A percentile compares a stretch with the other conserved stretches of the same genome.
phyloP scores from a whole-genome alignment of 176 grass and related monocot species.

The Microstegium vimineum region DNA sequence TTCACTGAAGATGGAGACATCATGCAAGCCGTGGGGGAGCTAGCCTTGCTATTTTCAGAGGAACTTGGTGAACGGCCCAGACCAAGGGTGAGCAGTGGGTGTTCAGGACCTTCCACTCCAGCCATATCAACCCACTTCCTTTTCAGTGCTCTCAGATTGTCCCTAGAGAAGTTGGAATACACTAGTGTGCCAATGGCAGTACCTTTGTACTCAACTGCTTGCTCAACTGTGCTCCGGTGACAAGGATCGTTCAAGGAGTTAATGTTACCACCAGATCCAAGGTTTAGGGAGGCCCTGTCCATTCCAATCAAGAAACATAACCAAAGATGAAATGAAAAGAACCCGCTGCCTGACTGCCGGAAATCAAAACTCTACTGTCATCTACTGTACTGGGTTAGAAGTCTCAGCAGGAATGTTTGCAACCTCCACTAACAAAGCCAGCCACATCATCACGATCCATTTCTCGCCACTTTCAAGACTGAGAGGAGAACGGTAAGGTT shows the following conservation, averaged over 20 bases:
- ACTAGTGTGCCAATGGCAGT: constrained; percentile 15
- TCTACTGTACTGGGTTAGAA: constrained; percentile 41
- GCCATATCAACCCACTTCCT: constrained; percentile 37
- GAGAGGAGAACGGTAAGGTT: constrained; percentile 23
- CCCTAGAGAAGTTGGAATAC: constrained; percentile 13
- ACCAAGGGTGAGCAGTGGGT: constrained; percentile 35
- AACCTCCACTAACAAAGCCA: constrained; percentile 81
- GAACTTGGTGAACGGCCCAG: constrained; percentile 48
- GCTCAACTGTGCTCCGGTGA: constrained; percentile 26
- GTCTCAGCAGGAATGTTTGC: constrained; percentile 23
- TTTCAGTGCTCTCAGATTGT: constrained; percentile 24
- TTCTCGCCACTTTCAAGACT: constrained; percentile 31
- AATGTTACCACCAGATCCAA: constrained; percentile 15
- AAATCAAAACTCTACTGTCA: constrained; percentile 36
- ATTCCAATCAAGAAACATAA: constrained; percentile 33
- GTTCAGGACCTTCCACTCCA: constrained; percentile 18
- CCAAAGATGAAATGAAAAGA: constrained; percentile 27
- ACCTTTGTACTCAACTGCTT: constrained; percentile 20
- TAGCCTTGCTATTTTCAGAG: constrained; percentile 55
- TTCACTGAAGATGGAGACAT: constrained; percentile 46
- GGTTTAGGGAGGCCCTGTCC: constrained; percentile 28
- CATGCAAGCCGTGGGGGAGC: constrained; percentile 37
- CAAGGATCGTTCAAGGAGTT: background rate
- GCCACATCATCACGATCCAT: constrained; percentile 68
- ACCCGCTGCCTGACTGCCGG: constrained; percentile 48